Base-by-base conservation (phyloP, 169 alveolate genomes). In the Cryptosporidium sp. region DNA sequence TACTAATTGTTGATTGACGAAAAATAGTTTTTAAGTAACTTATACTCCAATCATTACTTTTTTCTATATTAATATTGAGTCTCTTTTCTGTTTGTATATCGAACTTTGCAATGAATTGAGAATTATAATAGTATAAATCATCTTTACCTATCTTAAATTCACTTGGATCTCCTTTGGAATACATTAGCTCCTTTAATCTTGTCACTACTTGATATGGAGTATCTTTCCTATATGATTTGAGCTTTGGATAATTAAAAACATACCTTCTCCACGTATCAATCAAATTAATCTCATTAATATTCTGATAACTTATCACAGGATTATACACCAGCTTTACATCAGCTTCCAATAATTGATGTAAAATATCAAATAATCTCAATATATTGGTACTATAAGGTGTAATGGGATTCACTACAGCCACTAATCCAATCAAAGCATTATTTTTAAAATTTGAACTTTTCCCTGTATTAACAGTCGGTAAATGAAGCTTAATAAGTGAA, bases 161-260 rank as follows among this genome's bases (percentile, higher is more conserved):
- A 16, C 51, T 61, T 3, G 89, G 53, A 33, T 39, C 35, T 62
- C 53, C 26, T 26, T 42, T 65, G n/a, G 89, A 60, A 62, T 80
- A 62, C 31, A 62, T 16, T 18, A 62, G 67, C n/a, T 62, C 73
- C 18, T 53, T 39, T 35, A 73, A 73, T 10, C 44, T 73, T 2
- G 33, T 42, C 52, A 33, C 29, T 56, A n/a, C 37, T 23, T 4
- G 8, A 3, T 18, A 23, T 23, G 8, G 16, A n/a, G 67, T 0
- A 12, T 65, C 68, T 1, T 42, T 35, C 12, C 16, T 31, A 56
- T 80, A 35, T 33, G n/a, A n/a, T 14, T 35, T 26, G 44, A 80
- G 53, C 6, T 65, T 60, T 42, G 89, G 89, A 42, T 80, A 80
- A 26, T 80, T 80, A 65, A 80, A 80, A 42, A 80, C 89, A 31